Conservation (phyloP, 306 rosid species). For the Rosa multiflora region DNA sequence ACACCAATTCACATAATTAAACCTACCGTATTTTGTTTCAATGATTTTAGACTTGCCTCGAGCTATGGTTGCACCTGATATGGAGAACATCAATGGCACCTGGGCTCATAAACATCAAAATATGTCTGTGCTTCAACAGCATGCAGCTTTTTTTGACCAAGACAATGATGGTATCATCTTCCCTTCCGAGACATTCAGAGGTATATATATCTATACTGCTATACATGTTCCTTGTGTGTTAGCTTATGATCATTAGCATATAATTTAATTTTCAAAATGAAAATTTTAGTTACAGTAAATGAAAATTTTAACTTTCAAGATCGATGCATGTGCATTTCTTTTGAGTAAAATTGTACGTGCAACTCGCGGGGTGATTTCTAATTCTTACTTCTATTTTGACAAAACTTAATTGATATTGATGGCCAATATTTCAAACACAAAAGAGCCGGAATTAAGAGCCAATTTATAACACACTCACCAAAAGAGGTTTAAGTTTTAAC, state of each 20-base stretch:
- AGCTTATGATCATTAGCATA: not conserved
- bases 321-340: not conserved
- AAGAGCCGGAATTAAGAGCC: not conserved
- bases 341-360: not conserved
- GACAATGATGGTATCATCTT: conserved; percentile 68
- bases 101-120: conserved; percentile 54
- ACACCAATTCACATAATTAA: no score
- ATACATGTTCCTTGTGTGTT: not conserved
- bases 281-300: not conserved
- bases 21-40: not conserved
- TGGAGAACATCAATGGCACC: conserved; percentile 67
- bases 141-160: conserved; percentile 65
- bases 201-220: conserved; percentile 17
- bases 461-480: not conserved
- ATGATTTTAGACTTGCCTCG: conserved; percentile 56
- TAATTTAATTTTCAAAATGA: not conserved
- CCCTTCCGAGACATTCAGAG: conserved; percentile 68
- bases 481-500: not conserved
- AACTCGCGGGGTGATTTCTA: no score
- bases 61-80: conserved; percentile 59
- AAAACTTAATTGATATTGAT: no score
- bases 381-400: no score
- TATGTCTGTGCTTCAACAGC: conserved; percentile 84
- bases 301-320: not conserved
- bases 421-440: no score